Conservation (phyloP, 768 basidiomycete species). For the Tephrocybe sp. region DNA sequence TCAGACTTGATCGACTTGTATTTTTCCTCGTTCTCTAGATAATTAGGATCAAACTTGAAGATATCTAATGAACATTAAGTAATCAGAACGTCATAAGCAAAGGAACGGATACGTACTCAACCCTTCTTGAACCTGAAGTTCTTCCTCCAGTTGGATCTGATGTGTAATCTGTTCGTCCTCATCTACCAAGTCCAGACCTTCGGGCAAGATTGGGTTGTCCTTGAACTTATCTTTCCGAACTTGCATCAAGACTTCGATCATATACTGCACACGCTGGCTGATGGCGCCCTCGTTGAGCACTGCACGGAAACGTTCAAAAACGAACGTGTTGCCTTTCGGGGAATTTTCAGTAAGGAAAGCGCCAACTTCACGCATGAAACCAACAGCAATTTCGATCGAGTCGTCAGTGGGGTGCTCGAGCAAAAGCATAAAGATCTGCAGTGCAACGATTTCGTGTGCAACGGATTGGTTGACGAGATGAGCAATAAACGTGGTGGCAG, state of each 20-base stretch:
- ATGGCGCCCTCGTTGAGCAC: constrained; percentile 95
- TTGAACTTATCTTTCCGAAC: constrained; percentile 99
- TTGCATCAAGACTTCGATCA: constrained; percentile 99
- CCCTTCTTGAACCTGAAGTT: constrained; percentile 91
- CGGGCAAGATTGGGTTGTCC: constrained; percentile 93
- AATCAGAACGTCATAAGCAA: not conserved
- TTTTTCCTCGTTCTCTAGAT: constrained; percentile 88
- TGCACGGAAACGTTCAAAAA: constrained; percentile 95
- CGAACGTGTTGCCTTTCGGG: constrained; percentile 91
- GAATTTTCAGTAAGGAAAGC: constrained; percentile 92
- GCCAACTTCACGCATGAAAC: constrained; percentile 96
- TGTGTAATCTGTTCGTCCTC: constrained; percentile 99
- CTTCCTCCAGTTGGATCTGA: constrained; percentile 88
- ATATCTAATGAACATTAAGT: constrained; percentile 57
- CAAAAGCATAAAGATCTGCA: constrained; percentile 94
- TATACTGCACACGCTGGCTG: constrained; percentile 96
- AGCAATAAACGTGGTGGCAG: constrained; percentile 87
- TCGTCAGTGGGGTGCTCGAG: constrained; percentile 96
- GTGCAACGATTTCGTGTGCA: constrained; percentile 90
- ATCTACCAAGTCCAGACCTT: constrained; percentile 94
- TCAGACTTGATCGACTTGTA: constrained; percentile 91
- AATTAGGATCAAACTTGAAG: constrained; percentile 92
- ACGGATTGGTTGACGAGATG: constrained; percentile 94
- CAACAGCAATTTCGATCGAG: constrained; percentile 97
- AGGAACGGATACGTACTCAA: constrained; percentile 62